A percentile compares a stretch with the other conserved stretches of the same genome.
These are phyloP conservation scores for Xylaria bambusicola DNA, from an alignment of 495 filamentous ascomycete species.

Conservation along the genomic window DNA sequence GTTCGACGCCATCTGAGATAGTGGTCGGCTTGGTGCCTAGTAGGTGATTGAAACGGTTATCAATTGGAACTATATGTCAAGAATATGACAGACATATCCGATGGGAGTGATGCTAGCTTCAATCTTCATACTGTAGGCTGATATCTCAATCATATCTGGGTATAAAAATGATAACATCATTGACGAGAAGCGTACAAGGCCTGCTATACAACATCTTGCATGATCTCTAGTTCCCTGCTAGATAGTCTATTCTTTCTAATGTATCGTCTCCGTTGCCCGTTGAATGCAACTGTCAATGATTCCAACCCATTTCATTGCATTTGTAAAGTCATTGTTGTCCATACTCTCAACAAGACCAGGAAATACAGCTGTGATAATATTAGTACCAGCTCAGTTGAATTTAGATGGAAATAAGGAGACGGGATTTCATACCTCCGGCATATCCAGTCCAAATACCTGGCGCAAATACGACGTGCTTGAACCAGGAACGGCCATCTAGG, in stretches of 20 bases:
- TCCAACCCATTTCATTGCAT: conserved; percentile 73
- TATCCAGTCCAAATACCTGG: conserved; percentile 91
- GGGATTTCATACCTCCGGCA: conserved; percentile 44
- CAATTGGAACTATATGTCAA: no score
- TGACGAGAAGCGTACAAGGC: no score
- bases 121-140: no score
- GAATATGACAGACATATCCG: no score
- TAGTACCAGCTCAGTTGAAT: conserved; percentile 14
- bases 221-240: no score
- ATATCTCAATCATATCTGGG: no score
- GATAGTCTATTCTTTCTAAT: conserved; percentile 3
- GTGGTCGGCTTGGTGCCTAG: no score
- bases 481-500: conserved; percentile 82
- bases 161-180: no score
- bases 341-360: conserved; percentile 86
- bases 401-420: not conserved
- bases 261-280: conserved; percentile 58
- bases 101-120: no score
- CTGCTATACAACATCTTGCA: no score
- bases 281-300: conserved; percentile 72
- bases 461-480: conserved; percentile 90
- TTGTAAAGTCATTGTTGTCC: conserved; percentile 70
- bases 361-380: conserved; percentile 58
- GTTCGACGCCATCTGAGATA: conserved; percentile 1
- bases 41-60: no score